Base-by-base conservation (phyloP, 306 rosid species). In the Cicer pinnatifidum region DNA sequence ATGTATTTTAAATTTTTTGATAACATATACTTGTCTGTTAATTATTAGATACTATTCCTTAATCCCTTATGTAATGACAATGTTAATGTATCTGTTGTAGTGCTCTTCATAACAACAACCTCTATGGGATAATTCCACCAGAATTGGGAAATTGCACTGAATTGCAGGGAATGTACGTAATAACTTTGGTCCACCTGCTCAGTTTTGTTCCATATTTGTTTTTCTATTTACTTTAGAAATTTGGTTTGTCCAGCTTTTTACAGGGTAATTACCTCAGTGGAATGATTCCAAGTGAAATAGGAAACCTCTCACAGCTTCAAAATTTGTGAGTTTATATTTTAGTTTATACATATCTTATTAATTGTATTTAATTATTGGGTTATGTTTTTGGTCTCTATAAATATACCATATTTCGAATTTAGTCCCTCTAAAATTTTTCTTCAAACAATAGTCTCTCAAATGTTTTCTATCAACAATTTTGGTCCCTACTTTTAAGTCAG, bases 211-310 rank as follows among this genome's bases (percentile, higher is more conserved):
- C 71, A 37, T 44, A 11, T 13, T 75, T 50, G 37, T 10, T 69
- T 69, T 68, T 54, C 59, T 65, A 12, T 78, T 71, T 28, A 9
- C 72, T 35, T 65, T 11, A 43, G 71, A 73, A 84, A 71, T 75
- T 72, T 69, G 51, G 66, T 73, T 69, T 85, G 45, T 77, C 75
- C 92, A 94, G 99, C 82, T 89, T 77, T 82, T 88, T 94, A 87
- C 99, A 95, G 90, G 92, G 93, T 76, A 91, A 95, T 91, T 95
- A 91, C 84, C 86, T 95, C n/a, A 85, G 97, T 68, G 97, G 97
- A 58, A 33, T 48, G 41, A 87, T 95, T 82, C 97, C 99, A 76
- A 81, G 74, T 76, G 97, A 91, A 80, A 71, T 91, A 76, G 97
- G 99, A 84, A 86, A 81, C 73, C 96, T 95, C 69, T 84, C 87